These are phyloP conservation scores for Bisporella sp. DNA, from an alignment of 2,329 filamentous ascomycete species.

Conservation along the genomic window DNA sequence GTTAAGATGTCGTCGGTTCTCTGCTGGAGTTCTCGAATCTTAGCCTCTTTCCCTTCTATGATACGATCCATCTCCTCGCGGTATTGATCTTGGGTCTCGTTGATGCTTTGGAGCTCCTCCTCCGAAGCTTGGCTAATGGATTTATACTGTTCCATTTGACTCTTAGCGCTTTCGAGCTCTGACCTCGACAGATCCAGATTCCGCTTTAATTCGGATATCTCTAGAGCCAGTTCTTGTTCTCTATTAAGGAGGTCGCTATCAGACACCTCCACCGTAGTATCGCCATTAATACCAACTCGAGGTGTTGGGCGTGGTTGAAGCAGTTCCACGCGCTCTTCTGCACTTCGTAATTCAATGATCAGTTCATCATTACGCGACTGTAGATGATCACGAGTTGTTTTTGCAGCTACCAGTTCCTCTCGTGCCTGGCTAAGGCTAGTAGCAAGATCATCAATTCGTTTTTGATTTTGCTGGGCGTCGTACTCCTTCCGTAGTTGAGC, in stretches of 20 bases:
- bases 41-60: slow-evolving; percentile 69
- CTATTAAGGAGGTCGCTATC: slow-evolving; percentile 47
- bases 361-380: slow-evolving; percentile 86
- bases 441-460: slow-evolving; percentile 87
- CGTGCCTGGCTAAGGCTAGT: slow-evolving; percentile 71
- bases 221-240: slow-evolving; percentile 75
- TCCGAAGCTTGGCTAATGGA: slow-evolving; percentile 81
- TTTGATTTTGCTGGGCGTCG: slow-evolving; percentile 80
- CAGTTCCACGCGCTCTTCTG: slow-evolving; percentile 78
- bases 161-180: slow-evolving; percentile 74
- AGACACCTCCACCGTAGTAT: slow-evolving; percentile 31
- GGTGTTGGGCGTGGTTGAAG: slow-evolving; percentile 74
- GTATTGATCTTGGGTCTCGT: slow-evolving; percentile 77
- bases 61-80: slow-evolving; percentile 76
- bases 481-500: slow-evolving; percentile 79
- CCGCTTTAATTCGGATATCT: slow-evolving; percentile 80
- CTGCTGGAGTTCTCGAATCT: slow-evolving; percentile 74
- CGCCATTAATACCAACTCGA: slow-evolving; percentile 38
- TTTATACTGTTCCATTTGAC: slow-evolving; percentile 81
- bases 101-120: slow-evolving; percentile 75
- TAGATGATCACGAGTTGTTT: slow-evolving; percentile 83
- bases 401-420: slow-evolving; percentile 78
- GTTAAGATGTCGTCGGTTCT: slow-evolving; percentile 75
- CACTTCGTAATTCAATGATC: slow-evolving; percentile 77
- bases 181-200: slow-evolving; percentile 75